Base-by-base conservation (phyloP, 2,329 filamentous ascomycete species). In the Cadophora sp. region DNA sequence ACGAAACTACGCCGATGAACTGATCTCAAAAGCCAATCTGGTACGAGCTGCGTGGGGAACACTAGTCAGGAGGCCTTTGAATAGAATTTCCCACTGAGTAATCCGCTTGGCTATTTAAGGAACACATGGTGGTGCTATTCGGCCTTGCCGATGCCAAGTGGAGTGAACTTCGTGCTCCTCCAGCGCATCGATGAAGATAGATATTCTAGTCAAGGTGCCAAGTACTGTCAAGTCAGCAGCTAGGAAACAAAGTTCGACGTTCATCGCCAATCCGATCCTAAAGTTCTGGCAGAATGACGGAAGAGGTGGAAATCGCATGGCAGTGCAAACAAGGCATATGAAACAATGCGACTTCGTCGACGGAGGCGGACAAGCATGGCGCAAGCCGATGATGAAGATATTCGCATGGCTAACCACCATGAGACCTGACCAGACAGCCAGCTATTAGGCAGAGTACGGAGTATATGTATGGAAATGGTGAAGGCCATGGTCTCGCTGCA, bases 281-380 rank as follows among this genome's bases (percentile, higher is more conserved):
- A 8, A 27, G 50, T 53, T 33, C 50, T 53, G 24, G 50, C 55
- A 58, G 39, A 58, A 58, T 24, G 36, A 58, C 33, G 55, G 36
- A 39, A 24, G 11, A 39, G 2, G 4, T 16, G 16, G 53, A 41
- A 36, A 4, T 39, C 4, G 55, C 11, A 58, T 58, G 55, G 55
- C 33, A 24, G 33, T 58, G 55, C 36, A 58, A 20, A 43, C 18
- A 58, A 39, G 20, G 55, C 55, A 43, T 51, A 51, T 24, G 36
- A 58, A 36, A 43, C 6, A 24, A 39, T 58, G 20, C 45, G 33
- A 39, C 36, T 43, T 39, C 6, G 13, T 39, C 6, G 13, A 6
- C 11, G 7, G 4, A 14, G 18, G 22, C 22, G 14, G 48, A 20
- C 4, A 33, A 41, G 11, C 36, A 14, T 56, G 20, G 33, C 33